phyloP scores from a whole-genome alignment of 139 green algal genomes.

The Coelastrella sp. region DNA sequence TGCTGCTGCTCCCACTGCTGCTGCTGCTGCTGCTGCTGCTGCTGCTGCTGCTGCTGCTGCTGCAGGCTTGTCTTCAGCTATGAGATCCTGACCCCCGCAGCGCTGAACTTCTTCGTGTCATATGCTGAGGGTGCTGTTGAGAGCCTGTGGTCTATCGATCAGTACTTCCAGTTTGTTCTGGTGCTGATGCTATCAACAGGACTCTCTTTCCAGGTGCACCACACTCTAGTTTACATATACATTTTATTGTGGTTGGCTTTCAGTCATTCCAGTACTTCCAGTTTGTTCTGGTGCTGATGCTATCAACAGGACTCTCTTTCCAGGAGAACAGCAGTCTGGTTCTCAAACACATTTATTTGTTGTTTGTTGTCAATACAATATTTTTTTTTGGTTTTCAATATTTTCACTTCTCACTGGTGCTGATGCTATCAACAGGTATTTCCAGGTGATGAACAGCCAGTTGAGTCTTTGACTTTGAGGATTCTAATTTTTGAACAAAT shows the following conservation, averaged over 20 bases:
- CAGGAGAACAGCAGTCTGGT: constrained; percentile 71
- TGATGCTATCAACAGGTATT: constrained; percentile 97
- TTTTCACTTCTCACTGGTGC: constrained; percentile 99
- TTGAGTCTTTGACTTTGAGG: too few species aligned
- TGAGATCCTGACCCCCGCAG: constrained; percentile 94
- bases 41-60: background rate
- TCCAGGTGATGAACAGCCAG: constrained; percentile 80
- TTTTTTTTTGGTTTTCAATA: too few species aligned
- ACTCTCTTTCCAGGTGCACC: constrained; percentile 93
- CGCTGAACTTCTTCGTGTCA: constrained; percentile 97
- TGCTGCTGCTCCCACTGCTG: background rate
- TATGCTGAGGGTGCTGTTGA: constrained; percentile 98
- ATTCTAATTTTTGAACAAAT: too few species aligned
- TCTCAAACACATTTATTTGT: too few species aligned
- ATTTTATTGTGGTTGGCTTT: too few species aligned
- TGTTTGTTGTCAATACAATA: too few species aligned
- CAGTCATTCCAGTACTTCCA: constrained; percentile 94
- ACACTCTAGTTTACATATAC: too few species aligned
- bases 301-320: constrained; percentile 96
- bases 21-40: background rate
- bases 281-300: constrained; percentile 98
- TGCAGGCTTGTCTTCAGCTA: constrained; percentile 94
- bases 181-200: constrained; percentile 97
- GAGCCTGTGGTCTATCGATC: constrained; percentile 98
- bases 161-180: constrained; percentile 99